Evolutionary conservation across 2,329 filamentous ascomycete genomes (phyloP), one percentile per base, ranked within the genome.

Genomic region (Rhinocladiella similis): DNA sequence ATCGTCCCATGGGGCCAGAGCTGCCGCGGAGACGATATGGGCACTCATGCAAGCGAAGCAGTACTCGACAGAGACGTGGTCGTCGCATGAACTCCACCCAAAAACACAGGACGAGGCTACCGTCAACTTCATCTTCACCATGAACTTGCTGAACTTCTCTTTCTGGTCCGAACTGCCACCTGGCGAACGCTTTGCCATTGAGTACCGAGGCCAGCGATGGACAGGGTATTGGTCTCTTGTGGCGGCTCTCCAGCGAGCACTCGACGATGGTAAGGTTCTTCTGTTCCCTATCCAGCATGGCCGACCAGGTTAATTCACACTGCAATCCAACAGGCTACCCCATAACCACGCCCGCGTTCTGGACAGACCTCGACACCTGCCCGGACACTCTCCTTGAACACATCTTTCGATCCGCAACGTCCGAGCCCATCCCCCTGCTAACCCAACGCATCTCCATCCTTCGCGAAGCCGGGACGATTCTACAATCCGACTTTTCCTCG

Each of bases 151-250:
- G 49, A 99, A 99, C 70, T 99, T 97, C 70, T 95, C 88, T 19
- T 99, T 99, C 72, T 99, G 94, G 94, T 95, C 90, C 13, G 87
- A 90, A 50, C 74, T 80, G 57, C 67, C 72, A 2, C 86, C 89
- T 10, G 80, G 85, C 4, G 85, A 93, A 66, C 81, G 91, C 10
- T 99, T 93, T 71, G 83, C 88, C 9, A 82, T 99, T 41, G 86
- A 90, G 55, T 97, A 97, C 72, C 83, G 82, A 45, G 91, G 85
- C 25, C 87, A 84, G 72, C 84, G 75, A 55, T 97, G 91, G 91
- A 97, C 91, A 0, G 94, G 94, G 3, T 99, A 99, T 73, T 96
- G 90, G 87, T 96, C 91, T 70, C 75, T 99, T 54, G 90, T 97
- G 18, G 94, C 94, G 20, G 84, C 89, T 19, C 72, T 99, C 66